Evolutionary conservation across 2,329 filamentous ascomycete species (phyloP).

Genomic region (Ophiocordyceps unilateralis): DNA sequence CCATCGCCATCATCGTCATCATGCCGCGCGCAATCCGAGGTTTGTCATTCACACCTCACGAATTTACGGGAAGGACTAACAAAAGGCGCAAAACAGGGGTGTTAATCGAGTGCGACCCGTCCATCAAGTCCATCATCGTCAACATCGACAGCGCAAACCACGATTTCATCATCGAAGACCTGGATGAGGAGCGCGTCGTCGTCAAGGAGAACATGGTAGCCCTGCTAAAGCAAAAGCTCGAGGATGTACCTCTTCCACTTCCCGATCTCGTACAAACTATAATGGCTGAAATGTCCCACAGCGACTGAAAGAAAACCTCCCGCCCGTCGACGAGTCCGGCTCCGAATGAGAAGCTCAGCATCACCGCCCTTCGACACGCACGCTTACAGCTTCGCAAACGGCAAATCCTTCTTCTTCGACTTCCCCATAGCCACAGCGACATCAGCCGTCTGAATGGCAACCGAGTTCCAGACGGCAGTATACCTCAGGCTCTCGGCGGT

Average conservation of each 20-base stretch:
- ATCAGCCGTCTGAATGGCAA: conserved; percentile 66
- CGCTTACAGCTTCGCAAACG: conserved; percentile 69
- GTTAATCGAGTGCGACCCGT: conserved; percentile 68
- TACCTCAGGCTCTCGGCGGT: conserved; percentile 69
- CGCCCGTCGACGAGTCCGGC: conserved; percentile 32
- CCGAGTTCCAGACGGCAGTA: conserved; percentile 75
- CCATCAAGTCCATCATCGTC: conserved; percentile 71
- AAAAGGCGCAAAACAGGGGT: conserved; percentile 37
- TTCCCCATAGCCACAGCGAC: conserved; percentile 52
- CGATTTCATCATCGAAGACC: conserved; percentile 62
- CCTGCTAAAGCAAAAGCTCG: conserved; percentile 49
- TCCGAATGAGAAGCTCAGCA: conserved; percentile 20
- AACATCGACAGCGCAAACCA: conserved; percentile 56
- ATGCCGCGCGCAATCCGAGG: neutral
- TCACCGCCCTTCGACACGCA: too few species aligned
- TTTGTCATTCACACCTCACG: neutral
- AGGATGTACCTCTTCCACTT: conserved; percentile 36
- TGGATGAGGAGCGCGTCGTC: conserved; percentile 60
- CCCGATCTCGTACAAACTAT: neutral
- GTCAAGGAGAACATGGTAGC: conserved; percentile 59
- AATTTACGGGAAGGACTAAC: neutral
- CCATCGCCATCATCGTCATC: neutral
- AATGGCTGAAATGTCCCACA: conserved; percentile 6
- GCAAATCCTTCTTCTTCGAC: conserved; percentile 58
- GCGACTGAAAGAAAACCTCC: conserved; percentile 34